A percentile compares a stretch with the other conserved stretches of the same genome.
Evolutionary conservation across 2,329 filamentous ascomycete genomes (phyloP).

Genomic region (Penicillium thymicola): DNA sequence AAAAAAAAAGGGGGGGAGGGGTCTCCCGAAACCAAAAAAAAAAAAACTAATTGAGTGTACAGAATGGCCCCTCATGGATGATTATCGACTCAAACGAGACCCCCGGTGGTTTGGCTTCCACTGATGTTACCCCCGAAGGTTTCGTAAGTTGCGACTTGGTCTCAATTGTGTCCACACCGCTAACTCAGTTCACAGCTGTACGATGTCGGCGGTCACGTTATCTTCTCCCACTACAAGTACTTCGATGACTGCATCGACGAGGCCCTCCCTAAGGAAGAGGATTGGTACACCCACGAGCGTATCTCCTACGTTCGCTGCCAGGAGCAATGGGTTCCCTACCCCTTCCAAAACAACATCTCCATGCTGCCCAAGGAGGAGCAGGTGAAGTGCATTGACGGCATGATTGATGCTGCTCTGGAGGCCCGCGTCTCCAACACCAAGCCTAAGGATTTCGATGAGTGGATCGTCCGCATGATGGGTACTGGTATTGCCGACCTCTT

Average conservation of each 20-base stretch:
- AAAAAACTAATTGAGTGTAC: slow-evolving; percentile 24
- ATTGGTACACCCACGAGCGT: slow-evolving; percentile 98
- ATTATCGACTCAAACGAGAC: slow-evolving; percentile 90
- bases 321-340: slow-evolving; percentile 94
- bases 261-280: slow-evolving; percentile 85
- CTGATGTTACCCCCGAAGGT: slow-evolving; percentile 90
- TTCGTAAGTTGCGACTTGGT: slow-evolving; percentile 67
- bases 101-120: slow-evolving; percentile 92
- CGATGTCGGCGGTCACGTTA: slow-evolving; percentile 97
- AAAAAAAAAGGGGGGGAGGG: slow-evolving; percentile 22
- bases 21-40: slow-evolving; percentile 8
- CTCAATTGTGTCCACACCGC: not conserved
- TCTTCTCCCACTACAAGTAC: slow-evolving; percentile 99
- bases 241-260: slow-evolving; percentile 99
- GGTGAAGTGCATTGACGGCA: slow-evolving; percentile 86
- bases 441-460: slow-evolving; percentile 96
- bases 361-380: slow-evolving; percentile 97
- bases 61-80: slow-evolving; percentile 93
- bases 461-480: slow-evolving; percentile 92
- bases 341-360: slow-evolving; percentile 99
- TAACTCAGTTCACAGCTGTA: slow-evolving; percentile 65
- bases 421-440: slow-evolving; percentile 83
- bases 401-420: slow-evolving; percentile 92
- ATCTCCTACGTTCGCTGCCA: slow-evolving; percentile 99
- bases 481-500: slow-evolving; percentile 87